phyloP scores from a whole-genome alignment of 1,284 basidiomycete genomes.

The Sporisorium scitamineum region DNA sequence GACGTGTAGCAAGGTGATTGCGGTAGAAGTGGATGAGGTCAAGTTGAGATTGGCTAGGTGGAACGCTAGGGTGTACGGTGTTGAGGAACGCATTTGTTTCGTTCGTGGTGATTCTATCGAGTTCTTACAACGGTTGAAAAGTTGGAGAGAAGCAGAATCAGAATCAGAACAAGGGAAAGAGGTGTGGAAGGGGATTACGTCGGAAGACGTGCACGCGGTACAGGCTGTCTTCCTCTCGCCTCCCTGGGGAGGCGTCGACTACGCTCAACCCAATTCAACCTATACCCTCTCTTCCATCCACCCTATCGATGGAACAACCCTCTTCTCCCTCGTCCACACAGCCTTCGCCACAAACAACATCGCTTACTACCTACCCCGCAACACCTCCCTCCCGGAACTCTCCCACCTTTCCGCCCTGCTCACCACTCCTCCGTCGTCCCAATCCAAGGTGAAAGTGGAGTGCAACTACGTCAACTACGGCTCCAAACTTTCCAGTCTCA shows the following conservation, averaged over 20 bases:
- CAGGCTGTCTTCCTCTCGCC: constrained; percentile 57
- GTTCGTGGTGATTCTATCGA: constrained; percentile 86
- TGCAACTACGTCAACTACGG: constrained; percentile 84
- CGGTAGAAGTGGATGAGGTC: constrained; percentile 85
- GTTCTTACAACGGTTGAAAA: constrained; percentile 73
- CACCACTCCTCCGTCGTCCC: neutral
- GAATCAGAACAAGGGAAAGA: constrained; percentile 6
- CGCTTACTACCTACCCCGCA: constrained; percentile 90
- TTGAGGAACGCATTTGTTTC: constrained; percentile 92
- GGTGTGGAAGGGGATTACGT: constrained; percentile 26
- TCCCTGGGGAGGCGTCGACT: constrained; percentile 66
- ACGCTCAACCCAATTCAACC: constrained; percentile 24
- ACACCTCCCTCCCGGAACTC: constrained; percentile 81
- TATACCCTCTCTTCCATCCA: constrained; percentile 72
- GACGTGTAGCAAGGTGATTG: constrained; percentile 92
- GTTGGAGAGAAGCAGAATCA: neutral
- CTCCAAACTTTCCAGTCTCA: constrained; percentile 78
- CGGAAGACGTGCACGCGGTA: constrained; percentile 20
- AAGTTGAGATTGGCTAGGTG: constrained; percentile 87
- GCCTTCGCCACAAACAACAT: constrained; percentile 46
- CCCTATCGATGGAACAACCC: constrained; percentile 83
- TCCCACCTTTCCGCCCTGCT: constrained; percentile 72
- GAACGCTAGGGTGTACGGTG: constrained; percentile 89
- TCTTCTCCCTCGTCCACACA: constrained; percentile 73
- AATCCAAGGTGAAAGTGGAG: constrained; percentile 78